phyloP scores from a whole-genome alignment of 495 filamentous ascomycete genomes.

The Aspergillus diversus region DNA sequence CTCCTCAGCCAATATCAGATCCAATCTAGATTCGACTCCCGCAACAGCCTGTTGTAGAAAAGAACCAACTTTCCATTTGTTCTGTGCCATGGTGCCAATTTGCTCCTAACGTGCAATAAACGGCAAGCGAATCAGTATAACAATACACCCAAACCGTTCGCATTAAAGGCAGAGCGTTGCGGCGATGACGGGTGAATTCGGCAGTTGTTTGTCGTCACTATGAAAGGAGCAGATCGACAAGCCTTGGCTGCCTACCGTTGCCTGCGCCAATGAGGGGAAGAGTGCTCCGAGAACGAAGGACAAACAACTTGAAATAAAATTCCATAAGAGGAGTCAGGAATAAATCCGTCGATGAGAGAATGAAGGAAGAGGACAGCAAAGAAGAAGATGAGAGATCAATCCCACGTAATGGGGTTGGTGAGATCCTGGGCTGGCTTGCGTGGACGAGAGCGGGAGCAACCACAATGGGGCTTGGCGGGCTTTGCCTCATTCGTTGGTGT shows the following conservation, averaged over 20 bases:
- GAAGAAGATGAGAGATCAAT: constrained; percentile 5
- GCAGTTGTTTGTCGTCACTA: constrained; percentile 21
- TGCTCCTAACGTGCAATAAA: constrained; percentile 13
- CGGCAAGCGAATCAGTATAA: neutral
- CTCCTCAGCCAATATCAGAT: constrained; percentile 86
- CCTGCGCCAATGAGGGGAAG: constrained; percentile 12
- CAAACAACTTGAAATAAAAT: constrained; percentile 10
- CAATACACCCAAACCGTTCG: constrained; percentile 13
- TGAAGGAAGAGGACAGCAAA: constrained; percentile 8
- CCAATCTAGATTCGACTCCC: constrained; percentile 89
- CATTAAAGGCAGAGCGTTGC: constrained; percentile 26
- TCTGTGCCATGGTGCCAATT: constrained; percentile 43
- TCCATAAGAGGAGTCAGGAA: constrained; percentile 16
- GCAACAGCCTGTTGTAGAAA: constrained; percentile 92
- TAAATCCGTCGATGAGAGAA: neutral
- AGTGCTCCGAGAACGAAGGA: constrained; percentile 17
- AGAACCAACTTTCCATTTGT: constrained; percentile 63
- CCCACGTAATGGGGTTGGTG: constrained; percentile 3
- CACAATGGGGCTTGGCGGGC: constrained; percentile 27
- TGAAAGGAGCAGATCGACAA: constrained; percentile 10
- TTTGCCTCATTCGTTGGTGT: constrained; percentile 19
- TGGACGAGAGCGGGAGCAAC: constrained; percentile 25
- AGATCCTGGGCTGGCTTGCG: constrained; percentile 27
- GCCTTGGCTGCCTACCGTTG: constrained; percentile 3
- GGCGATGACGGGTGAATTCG: constrained; percentile 22